A percentile compares a stretch with the other conserved stretches of the same genome.
phyloP scores from a whole-genome alignment of 169 alveolate genomes.

The Plasmodium malariae region DNA sequence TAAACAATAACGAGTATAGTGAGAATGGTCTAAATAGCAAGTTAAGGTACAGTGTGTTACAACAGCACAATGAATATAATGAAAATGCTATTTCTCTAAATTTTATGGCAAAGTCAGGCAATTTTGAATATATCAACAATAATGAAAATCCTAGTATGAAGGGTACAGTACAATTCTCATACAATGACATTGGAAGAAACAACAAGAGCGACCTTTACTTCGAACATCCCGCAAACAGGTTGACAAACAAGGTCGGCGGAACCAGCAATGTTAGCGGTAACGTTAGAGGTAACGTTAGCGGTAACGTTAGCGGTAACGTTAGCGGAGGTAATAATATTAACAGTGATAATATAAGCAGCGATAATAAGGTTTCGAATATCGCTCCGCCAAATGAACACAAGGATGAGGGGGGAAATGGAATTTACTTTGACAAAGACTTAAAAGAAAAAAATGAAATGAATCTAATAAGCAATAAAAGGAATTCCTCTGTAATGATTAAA shows the following conservation, averaged over 20 bases:
- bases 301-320: not conserved
- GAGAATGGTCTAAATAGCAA: constrained; percentile 6
- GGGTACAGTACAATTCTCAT: too few relatives aligned
- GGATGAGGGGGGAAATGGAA: not conserved
- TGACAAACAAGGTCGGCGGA: not conserved
- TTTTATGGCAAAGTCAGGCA: not conserved
- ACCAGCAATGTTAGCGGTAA: not conserved
- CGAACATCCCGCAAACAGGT: not conserved
- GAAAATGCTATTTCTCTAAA: not conserved
- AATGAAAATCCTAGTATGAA: not conserved
- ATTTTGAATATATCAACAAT: not conserved
- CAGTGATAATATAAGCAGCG: not conserved
- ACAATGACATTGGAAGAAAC: not conserved
- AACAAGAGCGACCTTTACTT: not conserved
- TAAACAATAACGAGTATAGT: constrained; percentile 1
- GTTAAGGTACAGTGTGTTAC: not conserved
- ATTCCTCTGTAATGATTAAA: not conserved
- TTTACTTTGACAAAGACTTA: not conserved
- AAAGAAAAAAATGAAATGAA: not conserved
- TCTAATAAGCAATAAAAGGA: not conserved
- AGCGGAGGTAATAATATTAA: not conserved
- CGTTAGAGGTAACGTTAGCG: not conserved
- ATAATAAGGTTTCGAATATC: not conserved
- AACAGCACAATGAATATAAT: not conserved
- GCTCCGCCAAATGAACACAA: not conserved